phyloP scores from a whole-genome alignment of 495 filamentous ascomycete species.

The Hypoxylon perforatum region DNA sequence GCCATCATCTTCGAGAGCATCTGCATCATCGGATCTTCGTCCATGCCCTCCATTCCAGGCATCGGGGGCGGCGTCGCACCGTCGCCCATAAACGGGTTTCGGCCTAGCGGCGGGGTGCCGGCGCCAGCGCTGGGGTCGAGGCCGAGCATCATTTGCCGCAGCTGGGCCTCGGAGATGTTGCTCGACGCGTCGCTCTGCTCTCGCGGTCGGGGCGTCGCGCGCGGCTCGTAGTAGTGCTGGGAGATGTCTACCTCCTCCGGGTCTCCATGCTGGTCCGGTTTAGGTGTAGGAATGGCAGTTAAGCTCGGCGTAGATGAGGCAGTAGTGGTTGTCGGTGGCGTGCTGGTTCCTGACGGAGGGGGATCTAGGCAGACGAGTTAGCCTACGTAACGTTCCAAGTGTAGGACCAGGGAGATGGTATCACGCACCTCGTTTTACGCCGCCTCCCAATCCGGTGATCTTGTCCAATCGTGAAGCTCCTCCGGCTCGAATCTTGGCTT shows the following conservation, averaged over 20 bases:
- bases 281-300: constrained; percentile 33
- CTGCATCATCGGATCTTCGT: constrained; percentile 51
- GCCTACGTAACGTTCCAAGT: not conserved
- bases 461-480: constrained; percentile 82
- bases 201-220: constrained; percentile 46
- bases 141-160: constrained; percentile 59
- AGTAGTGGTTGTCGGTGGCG: constrained; percentile 17
- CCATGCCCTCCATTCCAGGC: constrained; percentile 40
- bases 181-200: constrained; percentile 42
- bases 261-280: constrained; percentile 59
- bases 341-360: constrained; percentile 22
- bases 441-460: constrained; percentile 82
- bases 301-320: constrained; percentile 17
- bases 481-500: constrained; percentile 88
- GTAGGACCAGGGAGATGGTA: constrained; percentile 7
- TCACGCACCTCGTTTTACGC: constrained; percentile 62
- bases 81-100: constrained; percentile 33
- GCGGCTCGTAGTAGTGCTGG: constrained; percentile 64
- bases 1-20: constrained; percentile 58
- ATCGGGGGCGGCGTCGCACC: constrained; percentile 47
- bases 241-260: constrained; percentile 82
- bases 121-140: constrained; percentile 33
- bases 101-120: constrained; percentile 27
- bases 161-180: constrained; percentile 50
- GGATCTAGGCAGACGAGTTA: constrained; percentile 20